phyloP scores from a whole-genome alignment of 1,284 basidiomycete genomes.

The Phaffia rhodozyma region DNA sequence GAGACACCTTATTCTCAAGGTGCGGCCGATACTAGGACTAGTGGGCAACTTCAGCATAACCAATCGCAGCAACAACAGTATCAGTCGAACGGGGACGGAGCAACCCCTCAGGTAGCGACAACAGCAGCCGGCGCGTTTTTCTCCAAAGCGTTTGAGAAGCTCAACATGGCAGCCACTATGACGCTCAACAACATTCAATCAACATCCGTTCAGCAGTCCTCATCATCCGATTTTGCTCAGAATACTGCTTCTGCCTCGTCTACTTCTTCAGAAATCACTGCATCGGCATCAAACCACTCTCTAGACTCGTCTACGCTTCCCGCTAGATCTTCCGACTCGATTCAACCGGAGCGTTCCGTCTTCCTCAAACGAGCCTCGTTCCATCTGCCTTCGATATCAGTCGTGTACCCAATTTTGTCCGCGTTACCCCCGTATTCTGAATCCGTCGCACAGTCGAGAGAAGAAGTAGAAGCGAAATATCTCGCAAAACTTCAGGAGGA shows the following conservation, averaged over 20 bases:
- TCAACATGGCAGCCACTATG: conserved; percentile 1
- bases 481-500: conserved; percentile 49
- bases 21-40: not conserved
- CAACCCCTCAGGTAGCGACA: not conserved
- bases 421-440: conserved; percentile 64
- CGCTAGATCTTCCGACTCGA: too few relatives aligned
- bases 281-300: not conserved
- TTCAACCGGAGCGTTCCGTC: conserved; percentile 9
- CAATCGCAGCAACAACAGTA: not conserved
- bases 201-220: too few relatives aligned
- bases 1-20: not conserved
- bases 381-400: conserved; percentile 64
- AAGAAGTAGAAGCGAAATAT: conserved; percentile 39
- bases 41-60: not conserved
- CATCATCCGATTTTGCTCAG: not conserved
- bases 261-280: not conserved
- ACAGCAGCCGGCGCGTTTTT: conserved; percentile 13
- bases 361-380: conserved; percentile 74
- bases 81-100: not conserved
- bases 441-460: conserved; percentile 41
- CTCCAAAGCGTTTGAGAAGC: conserved; percentile 1
- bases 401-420: conserved; percentile 73
- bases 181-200: not conserved
- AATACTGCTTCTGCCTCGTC: not conserved
- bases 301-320: too few relatives aligned